A percentile compares a stretch with the other conserved stretches of the same genome.
phyloP scores from a whole-genome alignment of 2,329 filamentous ascomycete species.

The Calonectria henricotiae region DNA sequence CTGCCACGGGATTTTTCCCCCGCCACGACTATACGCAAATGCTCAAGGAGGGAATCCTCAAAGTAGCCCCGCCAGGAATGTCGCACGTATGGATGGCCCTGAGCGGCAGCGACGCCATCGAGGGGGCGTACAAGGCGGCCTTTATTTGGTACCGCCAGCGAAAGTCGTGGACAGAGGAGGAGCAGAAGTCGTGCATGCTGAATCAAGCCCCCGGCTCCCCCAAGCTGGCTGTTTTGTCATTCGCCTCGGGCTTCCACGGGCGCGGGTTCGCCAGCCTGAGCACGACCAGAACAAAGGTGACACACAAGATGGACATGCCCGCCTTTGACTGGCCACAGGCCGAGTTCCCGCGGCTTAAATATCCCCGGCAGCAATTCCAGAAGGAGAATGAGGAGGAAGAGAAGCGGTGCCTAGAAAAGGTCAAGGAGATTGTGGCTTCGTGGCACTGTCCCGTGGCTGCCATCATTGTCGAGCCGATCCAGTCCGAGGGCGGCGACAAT shows the following conservation, averaged over 20 bases:
- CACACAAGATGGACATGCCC: constrained; percentile 95
- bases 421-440: constrained; percentile 79
- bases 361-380: constrained; percentile 85
- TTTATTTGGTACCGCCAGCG: constrained; percentile 91
- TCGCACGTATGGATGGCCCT: constrained; percentile 91
- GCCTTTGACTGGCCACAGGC: constrained; percentile 96
- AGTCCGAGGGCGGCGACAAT: constrained; percentile 89
- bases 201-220: constrained; percentile 76
- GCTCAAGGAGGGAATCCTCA: constrained; percentile 81
- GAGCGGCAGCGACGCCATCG: constrained; percentile 92
- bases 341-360: constrained; percentile 86
- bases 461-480: constrained; percentile 84
- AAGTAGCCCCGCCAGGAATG: constrained; percentile 85
- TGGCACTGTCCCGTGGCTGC: constrained; percentile 81
- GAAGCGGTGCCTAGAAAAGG: constrained; percentile 79
- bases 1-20: constrained; percentile 91
- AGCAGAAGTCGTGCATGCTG: constrained; percentile 29
- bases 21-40: constrained; percentile 85
- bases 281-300: constrained; percentile 91
- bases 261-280: constrained; percentile 88
- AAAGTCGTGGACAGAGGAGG: constrained; percentile 60
- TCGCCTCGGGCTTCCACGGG: constrained; percentile 85
- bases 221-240: constrained; percentile 83
- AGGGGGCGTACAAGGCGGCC: constrained; percentile 93
- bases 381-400: constrained; percentile 85